Base-by-base conservation (phyloP, 75 land plant genomes). In the Cupressus sempervirens region DNA sequence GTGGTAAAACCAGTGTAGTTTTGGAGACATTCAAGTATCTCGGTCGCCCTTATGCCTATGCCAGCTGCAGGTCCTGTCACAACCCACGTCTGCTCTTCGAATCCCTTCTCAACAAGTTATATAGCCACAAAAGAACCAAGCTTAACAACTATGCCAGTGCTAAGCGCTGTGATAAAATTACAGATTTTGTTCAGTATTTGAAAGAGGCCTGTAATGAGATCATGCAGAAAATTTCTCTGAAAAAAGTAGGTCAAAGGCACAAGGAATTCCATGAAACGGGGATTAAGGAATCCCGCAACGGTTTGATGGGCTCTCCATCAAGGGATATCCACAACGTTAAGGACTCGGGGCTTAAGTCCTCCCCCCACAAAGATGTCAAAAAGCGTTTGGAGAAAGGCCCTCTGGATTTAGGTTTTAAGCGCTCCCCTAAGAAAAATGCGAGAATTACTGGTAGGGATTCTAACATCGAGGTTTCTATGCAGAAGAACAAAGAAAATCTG, bases 31-130 rank as follows among this genome's bases (percentile, higher is more conserved):
- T 97, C 62, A 84, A 83, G 83, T 91, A 91, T 73, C 84, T 97
- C 62, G 87, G 88, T 16, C 89, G 98, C n/a, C 96, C 95, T 15
- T 94, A 93, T 85, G 95, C 95, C 30, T 97, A 96, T 83, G 85
- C 88, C 3, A 94, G 96, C 86, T 96, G 95, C 72, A 80, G 91
- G 20, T 89, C 96, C 0, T 93, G 94, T 58, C 90, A 95, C 83
- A 89, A 62, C 84, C 91, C 95, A 12, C 72, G 96, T 26, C 88
- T 93, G 12, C 83, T 96, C 86, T 94, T 94, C 70, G 98, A 96
- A 65, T 89, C 92, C 9, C 76, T 97, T 15, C 85, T 97, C 83
- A 94, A 94, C 72, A 96, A 95, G 90, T 80, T 97, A 70, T 41
- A 87, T 56, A 83, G 86, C 40, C 94, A 93, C 81, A 83, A 82